A percentile compares a stretch with the other conserved stretches of the same genome.
Conservation (phyloP, 768 basidiomycete genomes). For the Termitomyces bulborhizus region DNA sequence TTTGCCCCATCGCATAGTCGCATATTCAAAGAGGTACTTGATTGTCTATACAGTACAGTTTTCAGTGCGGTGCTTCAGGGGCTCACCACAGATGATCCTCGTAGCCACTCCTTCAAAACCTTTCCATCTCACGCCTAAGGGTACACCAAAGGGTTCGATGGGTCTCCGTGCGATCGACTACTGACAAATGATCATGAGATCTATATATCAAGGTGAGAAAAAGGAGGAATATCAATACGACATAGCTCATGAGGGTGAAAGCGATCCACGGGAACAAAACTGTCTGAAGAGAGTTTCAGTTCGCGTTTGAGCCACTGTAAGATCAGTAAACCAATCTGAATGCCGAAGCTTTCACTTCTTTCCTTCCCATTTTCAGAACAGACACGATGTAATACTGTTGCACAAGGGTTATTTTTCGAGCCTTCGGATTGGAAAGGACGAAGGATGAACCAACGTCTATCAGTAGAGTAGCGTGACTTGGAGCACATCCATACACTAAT, state of each 20-base stretch:
- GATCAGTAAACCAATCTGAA: neutral
- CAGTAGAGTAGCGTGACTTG: neutral
- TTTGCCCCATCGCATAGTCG: neutral
- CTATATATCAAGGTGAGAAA: neutral
- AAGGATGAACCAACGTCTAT: neutral
- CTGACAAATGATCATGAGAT: neutral
- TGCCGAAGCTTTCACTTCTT: neutral
- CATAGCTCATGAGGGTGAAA: neutral
- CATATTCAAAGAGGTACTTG: neutral
- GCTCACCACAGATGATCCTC: neutral
- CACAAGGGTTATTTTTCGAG: neutral
- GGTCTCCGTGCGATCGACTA: neutral
- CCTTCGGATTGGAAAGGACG: neutral
- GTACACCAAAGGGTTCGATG: neutral
- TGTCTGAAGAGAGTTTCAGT: neutral
- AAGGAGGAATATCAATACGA: neutral
- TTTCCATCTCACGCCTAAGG: neutral
- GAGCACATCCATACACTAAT: neutral
- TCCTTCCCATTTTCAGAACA: no score
- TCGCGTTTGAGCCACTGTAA: no score
- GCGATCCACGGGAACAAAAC: neutral
- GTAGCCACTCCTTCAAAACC: neutral
- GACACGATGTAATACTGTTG: neutral
- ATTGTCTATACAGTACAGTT: neutral
- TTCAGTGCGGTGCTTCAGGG: neutral